phyloP scores from a whole-genome alignment of 805 yeast genomes.

The Pachysolen tannophilus region DNA sequence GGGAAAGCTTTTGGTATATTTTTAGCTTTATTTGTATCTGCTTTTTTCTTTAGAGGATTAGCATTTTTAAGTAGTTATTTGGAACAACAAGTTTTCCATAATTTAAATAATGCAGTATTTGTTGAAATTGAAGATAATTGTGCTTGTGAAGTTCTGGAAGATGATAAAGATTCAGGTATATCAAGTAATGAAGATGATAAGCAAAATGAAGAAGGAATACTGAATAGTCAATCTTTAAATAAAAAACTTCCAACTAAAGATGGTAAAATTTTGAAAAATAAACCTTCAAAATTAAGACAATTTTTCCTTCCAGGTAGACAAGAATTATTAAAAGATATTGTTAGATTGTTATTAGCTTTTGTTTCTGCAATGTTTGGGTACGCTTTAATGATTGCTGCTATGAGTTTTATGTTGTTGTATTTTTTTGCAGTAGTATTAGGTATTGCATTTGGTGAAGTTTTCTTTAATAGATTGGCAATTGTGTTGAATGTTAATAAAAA shows the following conservation, averaged over 20 bases:
- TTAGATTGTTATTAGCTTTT: slow-evolving; percentile 49
- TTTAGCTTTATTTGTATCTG: slow-evolving; percentile 47
- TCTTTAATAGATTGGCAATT: slow-evolving; percentile 51
- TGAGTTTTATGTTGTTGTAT: slow-evolving; percentile 60
- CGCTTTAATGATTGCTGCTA: slow-evolving; percentile 71
- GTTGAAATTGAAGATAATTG: slow-evolving; percentile 22
- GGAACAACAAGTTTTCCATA: slow-evolving; percentile 59
- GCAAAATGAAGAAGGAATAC: too few species aligned
- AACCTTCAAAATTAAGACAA: slow-evolving; percentile 13
- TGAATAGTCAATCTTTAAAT: too few species aligned
- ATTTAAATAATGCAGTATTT: slow-evolving; percentile 20
- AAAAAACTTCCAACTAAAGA: too few species aligned
- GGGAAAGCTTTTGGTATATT: slow-evolving; percentile 73
- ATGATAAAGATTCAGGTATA: slow-evolving; percentile 9
- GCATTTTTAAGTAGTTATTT: slow-evolving; percentile 53
- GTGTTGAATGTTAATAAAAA: slow-evolving; percentile 28
- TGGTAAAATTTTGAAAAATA: background rate
- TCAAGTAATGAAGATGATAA: too few species aligned
- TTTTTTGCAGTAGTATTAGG: slow-evolving; percentile 72
- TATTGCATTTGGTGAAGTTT: slow-evolving; percentile 59
- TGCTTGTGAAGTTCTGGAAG: slow-evolving; percentile 26
- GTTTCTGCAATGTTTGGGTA: slow-evolving; percentile 60
- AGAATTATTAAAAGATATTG: slow-evolving; percentile 40
- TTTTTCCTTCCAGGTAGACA: slow-evolving; percentile 25
- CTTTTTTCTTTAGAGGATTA: slow-evolving; percentile 52